Evolutionary conservation across 2,329 filamentous ascomycete species (phyloP).

Genomic region (Pseudohalonectria lignicola): DNA sequence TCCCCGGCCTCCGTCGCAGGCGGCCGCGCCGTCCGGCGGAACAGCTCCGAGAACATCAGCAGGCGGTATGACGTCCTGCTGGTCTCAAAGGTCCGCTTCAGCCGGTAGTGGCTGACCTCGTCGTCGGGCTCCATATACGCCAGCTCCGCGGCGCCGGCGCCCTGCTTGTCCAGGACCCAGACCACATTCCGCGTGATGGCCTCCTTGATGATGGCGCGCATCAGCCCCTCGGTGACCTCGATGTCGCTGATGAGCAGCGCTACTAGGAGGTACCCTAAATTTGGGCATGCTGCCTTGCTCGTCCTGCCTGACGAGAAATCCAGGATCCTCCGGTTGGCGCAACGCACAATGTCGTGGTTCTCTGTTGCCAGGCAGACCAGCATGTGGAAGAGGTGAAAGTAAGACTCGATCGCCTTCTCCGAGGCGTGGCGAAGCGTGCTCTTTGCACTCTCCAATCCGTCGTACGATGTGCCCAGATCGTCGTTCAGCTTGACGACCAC

Average conservation of each 20-base stretch:
- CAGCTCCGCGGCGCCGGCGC: slow-evolving; percentile 28
- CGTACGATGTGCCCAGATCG: slow-evolving; percentile 4
- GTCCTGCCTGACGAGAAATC: slow-evolving; percentile 25
- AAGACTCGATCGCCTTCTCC: slow-evolving; percentile 40
- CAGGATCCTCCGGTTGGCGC: slow-evolving; percentile 27
- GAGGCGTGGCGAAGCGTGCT: slow-evolving; percentile 34
- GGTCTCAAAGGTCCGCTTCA: slow-evolving; percentile 32
- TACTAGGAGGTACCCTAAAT: slow-evolving; percentile 36
- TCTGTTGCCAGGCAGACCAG: slow-evolving; percentile 31
- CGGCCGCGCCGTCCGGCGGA: slow-evolving; percentile 30
- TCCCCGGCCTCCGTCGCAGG: slow-evolving; percentile 11
- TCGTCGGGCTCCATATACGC: slow-evolving; percentile 29
- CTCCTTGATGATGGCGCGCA: slow-evolving; percentile 32
- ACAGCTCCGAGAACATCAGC: slow-evolving; percentile 41
- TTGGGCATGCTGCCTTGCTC: slow-evolving; percentile 30
- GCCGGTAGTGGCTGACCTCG: slow-evolving; percentile 29
- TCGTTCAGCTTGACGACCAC: slow-evolving; percentile 36
- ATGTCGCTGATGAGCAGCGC: slow-evolving; percentile 32
- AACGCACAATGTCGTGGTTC: slow-evolving; percentile 16
- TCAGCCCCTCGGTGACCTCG: slow-evolving; percentile 24
- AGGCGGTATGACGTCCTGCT: slow-evolving; percentile 35
- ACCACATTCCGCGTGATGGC: slow-evolving; percentile 38
- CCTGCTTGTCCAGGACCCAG: slow-evolving; percentile 31
- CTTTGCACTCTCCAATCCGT: slow-evolving; percentile 9
- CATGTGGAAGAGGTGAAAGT: slow-evolving; percentile 40